Percentiles rank a stretch among this genome's conserved stretches.
Conservation (phyloP, 2,329 filamentous ascomycete species). For the Hypoxylon sp. region DNA sequence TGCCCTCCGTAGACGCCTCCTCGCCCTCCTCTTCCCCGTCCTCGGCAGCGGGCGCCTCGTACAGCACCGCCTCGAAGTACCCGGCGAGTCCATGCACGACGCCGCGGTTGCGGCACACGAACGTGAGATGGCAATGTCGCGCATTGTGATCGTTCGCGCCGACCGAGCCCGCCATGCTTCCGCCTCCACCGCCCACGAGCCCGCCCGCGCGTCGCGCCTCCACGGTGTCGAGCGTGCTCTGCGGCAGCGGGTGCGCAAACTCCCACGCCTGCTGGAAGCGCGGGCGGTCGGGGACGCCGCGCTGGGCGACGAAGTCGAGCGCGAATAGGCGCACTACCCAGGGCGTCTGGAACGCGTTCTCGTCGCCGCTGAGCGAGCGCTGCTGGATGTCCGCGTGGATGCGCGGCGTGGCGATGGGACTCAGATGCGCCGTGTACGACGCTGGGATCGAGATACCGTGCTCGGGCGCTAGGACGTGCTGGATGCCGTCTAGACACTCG, state of each 20-base stretch:
- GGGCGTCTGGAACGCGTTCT: constrained; percentile 84
- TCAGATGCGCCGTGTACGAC: constrained; percentile 92
- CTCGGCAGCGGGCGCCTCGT: constrained; percentile 57
- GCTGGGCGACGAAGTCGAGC: constrained; percentile 82
- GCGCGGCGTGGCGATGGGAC: constrained; percentile 88
- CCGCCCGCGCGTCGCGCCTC: constrained; percentile 69
- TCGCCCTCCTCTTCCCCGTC: constrained; percentile 47
- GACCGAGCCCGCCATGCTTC: constrained; percentile 77
- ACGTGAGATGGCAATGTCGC: constrained; percentile 79
- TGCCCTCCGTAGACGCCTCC: constrained; percentile 50
- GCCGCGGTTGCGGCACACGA: constrained; percentile 79
- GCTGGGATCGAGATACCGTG: constrained; percentile 93
- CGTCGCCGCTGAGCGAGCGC: constrained; percentile 64
- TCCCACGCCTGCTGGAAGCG: constrained; percentile 82
- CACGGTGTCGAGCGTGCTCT: constrained; percentile 62
- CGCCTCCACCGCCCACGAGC: constrained; percentile 71
- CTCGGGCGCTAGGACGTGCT: constrained; percentile 79
- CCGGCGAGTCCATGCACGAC: constrained; percentile 91
- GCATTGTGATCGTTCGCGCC: constrained; percentile 92
- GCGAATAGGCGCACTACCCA: constrained; percentile 95
- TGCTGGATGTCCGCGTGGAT: constrained; percentile 81
- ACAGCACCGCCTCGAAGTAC: constrained; percentile 97
- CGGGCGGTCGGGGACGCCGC: constrained; percentile 60
- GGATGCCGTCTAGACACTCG: constrained; percentile 95
- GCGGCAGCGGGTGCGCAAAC: constrained; percentile 78